Conservation (phyloP, 352 stramenopile species). For the Phytopythium vexans region DNA sequence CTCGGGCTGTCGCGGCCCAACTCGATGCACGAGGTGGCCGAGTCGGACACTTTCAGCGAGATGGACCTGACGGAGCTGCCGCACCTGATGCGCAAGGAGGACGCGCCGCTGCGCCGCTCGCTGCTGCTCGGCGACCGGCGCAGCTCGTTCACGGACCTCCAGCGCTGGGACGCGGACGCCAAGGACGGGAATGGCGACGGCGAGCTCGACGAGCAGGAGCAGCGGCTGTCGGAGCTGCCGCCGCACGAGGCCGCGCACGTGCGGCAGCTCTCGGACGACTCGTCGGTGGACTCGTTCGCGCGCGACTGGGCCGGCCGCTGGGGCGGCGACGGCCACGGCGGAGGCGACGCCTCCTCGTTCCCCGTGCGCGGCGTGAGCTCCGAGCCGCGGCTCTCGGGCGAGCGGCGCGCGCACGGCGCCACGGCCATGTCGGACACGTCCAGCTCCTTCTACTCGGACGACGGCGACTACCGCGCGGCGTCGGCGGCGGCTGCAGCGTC, state of each 20-base stretch:
- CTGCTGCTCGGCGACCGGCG: constrained; percentile 10
- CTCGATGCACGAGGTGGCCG: constrained; percentile 49
- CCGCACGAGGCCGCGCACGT: constrained; percentile 19
- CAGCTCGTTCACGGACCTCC: constrained; percentile 39
- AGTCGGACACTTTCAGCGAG: constrained; percentile 74
- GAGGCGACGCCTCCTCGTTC: constrained; percentile 14
- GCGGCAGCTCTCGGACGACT: constrained; percentile 16
- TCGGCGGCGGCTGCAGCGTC: constrained; percentile 10
- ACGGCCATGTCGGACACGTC: constrained; percentile 23
- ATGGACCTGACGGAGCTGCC: constrained; percentile 68
- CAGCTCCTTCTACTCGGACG: constrained; percentile 26
- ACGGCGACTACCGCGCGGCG: constrained; percentile 16
- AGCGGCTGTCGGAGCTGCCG: constrained; percentile 11
- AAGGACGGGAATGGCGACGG: background rate
- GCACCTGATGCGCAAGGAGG: constrained; percentile 67
- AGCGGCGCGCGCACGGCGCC: constrained; percentile 3
- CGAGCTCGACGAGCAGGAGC: background rate
- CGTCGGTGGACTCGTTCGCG: constrained; percentile 12
- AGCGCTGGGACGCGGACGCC: constrained; percentile 27
- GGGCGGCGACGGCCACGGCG: background rate
- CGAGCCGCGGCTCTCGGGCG: constrained; percentile 11
- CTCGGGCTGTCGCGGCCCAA: constrained; percentile 31
- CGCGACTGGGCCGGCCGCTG: constrained; percentile 5
- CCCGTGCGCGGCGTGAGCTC: constrained; percentile 6
- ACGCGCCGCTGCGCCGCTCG: constrained; percentile 13